A percentile compares a stretch with the other conserved stretches of the same genome.
phyloP scores from a whole-genome alignment of 2,329 filamentous ascomycete genomes.

The Aaosphaeria arxii region DNA sequence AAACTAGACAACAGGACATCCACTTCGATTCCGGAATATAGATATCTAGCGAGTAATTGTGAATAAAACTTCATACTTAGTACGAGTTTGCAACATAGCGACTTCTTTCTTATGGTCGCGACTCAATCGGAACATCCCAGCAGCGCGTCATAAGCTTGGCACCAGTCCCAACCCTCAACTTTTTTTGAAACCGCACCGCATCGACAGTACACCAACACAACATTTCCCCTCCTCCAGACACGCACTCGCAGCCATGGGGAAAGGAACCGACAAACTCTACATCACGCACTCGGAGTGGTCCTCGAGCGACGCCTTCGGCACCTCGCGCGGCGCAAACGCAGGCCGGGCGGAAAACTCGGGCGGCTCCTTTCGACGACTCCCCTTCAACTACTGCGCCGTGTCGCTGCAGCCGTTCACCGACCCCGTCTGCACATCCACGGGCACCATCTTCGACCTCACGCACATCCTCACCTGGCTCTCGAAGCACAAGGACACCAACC shows the following conservation, averaged over 20 bases:
- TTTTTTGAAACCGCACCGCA: too few relatives aligned
- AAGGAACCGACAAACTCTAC: constrained; percentile 43
- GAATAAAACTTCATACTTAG: too few relatives aligned
- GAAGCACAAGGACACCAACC: constrained; percentile 90
- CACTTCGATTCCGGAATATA: too few relatives aligned
- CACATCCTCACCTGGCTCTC: constrained; percentile 93
- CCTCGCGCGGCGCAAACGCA: constrained; percentile 68
- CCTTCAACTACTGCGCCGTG: constrained; percentile 97
- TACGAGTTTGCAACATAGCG: too few relatives aligned
- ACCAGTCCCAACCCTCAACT: too few relatives aligned
- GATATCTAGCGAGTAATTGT: too few relatives aligned
- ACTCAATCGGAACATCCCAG: too few relatives aligned
- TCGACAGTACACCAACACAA: too few relatives aligned
- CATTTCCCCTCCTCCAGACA: too few relatives aligned
- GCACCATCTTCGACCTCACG: constrained; percentile 92
- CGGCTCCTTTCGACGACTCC: constrained; percentile 76
- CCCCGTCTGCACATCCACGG: constrained; percentile 83
- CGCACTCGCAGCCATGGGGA: constrained; percentile 26
- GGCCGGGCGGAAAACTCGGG: constrained; percentile 52
- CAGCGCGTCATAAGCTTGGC: too few relatives aligned
- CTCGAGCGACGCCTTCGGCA: constrained; percentile 82
- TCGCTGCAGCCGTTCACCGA: constrained; percentile 94
- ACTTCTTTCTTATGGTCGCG: too few relatives aligned
- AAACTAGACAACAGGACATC: too few relatives aligned
- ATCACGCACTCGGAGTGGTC: constrained; percentile 99